Evolutionary conservation across 1,139 yeast species (phyloP).

Genomic region (Scheffersomyces lignicola): DNA sequence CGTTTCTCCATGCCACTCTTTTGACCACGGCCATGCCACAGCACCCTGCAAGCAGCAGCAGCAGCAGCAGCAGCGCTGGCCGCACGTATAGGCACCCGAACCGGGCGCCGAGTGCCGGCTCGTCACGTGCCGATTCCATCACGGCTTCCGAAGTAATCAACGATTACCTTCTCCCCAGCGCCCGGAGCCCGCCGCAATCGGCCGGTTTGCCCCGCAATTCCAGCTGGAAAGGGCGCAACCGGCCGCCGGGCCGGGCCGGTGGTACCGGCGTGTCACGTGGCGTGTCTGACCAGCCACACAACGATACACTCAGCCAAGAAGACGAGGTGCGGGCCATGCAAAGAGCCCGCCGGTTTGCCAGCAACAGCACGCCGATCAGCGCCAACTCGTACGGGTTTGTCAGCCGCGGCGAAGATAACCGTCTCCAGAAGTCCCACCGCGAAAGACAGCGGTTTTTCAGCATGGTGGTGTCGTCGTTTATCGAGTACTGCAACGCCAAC

Average conservation of each 20-base stretch:
- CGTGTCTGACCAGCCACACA: background rate
- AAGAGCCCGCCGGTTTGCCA: conserved; percentile 19
- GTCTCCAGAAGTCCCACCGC: conserved; percentile 43
- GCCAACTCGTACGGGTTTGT: conserved; percentile 44
- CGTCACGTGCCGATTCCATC: too few species aligned
- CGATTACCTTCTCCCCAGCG: background rate
- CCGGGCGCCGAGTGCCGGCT: too few species aligned
- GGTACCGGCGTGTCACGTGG: too few species aligned
- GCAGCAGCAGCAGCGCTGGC: too few species aligned
- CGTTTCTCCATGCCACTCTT: too few species aligned
- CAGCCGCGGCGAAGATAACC: conserved; percentile 59
- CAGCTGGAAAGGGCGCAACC: too few species aligned
- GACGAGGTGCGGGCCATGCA: conserved; percentile 13
- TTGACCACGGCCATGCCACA: too few species aligned
- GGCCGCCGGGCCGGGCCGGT: too few species aligned
- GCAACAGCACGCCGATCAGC: conserved; percentile 7
- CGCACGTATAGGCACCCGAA: too few species aligned
- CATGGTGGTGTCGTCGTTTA: conserved; percentile 31
- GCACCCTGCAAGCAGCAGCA: too few species aligned
- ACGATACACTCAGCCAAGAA: conserved; percentile 4
- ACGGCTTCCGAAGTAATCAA: conserved; percentile 2
- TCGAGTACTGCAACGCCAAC: conserved; percentile 25
- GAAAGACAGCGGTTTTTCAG: conserved; percentile 42
- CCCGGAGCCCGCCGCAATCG: background rate
- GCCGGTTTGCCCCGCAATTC: background rate